Evolutionary conservation across 345 rosid species (phyloP).

Genomic region (Salix brachista): DNA sequence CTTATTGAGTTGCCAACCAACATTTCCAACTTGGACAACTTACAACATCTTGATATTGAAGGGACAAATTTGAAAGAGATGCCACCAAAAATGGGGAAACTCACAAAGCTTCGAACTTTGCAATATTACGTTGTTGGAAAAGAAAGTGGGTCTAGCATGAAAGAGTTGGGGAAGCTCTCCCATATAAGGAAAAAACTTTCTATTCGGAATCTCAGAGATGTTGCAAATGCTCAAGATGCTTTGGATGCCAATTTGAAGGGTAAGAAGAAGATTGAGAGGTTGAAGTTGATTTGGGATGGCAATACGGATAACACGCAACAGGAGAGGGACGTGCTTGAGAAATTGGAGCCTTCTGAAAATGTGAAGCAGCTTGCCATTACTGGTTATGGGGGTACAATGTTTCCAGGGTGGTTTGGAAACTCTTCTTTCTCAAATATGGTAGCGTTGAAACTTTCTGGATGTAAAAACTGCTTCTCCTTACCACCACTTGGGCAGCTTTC

Average conservation of each 20-base stretch:
- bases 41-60: conserved; percentile 4
- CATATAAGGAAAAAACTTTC: not conserved
- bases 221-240: not conserved
- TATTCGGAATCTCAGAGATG: not conserved
- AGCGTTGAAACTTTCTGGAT: not conserved
- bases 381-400: conserved; percentile 6
- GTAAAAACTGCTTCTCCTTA: not conserved
- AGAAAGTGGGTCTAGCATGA: not conserved
- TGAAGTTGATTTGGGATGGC: not conserved
- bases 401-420: conserved; percentile 3
- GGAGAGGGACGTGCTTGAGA: not conserved
- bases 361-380: not conserved
- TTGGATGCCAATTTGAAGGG: conserved; percentile 2
- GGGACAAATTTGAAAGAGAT: not conserved
- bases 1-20: not conserved
- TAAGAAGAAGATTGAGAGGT: not conserved
- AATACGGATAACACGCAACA: not conserved
- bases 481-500: conserved; percentile 16
- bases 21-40: not conserved
- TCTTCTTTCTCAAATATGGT: not conserved
- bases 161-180: not conserved
- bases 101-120: not conserved
- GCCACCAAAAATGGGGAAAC: conserved; percentile 3
- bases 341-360: not conserved
- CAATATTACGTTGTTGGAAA: not conserved